These are phyloP conservation scores for Leucogyrophana mollusca DNA, from an alignment of 768 basidiomycete genomes.

Conservation along the genomic window DNA sequence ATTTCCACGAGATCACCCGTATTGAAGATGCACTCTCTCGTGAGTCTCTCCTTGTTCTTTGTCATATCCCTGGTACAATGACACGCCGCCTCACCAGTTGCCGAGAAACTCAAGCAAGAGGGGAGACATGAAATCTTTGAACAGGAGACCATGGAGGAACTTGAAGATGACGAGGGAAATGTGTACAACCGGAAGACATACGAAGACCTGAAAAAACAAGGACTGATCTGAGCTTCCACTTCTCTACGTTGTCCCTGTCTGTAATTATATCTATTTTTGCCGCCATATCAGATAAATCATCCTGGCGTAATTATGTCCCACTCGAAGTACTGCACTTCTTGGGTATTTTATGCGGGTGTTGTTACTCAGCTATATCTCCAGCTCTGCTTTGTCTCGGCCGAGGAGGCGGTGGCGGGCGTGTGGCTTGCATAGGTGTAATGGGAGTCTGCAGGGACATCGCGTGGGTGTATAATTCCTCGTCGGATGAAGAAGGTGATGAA, in stretches of 20 bases:
- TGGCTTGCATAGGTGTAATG: constrained; percentile 43
- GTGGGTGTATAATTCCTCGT: constrained; percentile 80
- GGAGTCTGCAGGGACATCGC: constrained; percentile 71
- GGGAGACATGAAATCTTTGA: constrained; percentile 93
- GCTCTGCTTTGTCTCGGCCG: constrained; percentile 10
- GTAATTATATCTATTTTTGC: constrained; percentile 3
- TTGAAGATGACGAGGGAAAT: constrained; percentile 98
- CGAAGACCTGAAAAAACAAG: constrained; percentile 95
- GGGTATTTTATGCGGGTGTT: constrained; percentile 8
- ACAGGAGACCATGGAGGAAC: constrained; percentile 95
- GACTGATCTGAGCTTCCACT: constrained; percentile 59
- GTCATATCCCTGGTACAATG: neutral
- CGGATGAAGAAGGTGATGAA: constrained; percentile 78
- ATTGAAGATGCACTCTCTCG: constrained; percentile 95
- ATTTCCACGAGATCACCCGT: constrained; percentile 97
- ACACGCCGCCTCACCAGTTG: constrained; percentile 52
- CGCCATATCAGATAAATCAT: neutral
- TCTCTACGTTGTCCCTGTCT: constrained; percentile 1
- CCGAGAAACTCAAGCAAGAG: constrained; percentile 95
- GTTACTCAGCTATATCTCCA: constrained; percentile 1
- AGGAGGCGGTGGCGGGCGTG: constrained; percentile 25
- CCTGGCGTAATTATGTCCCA: constrained; percentile 11
- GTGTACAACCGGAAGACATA: constrained; percentile 99
- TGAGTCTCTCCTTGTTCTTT: constrained; percentile 41
- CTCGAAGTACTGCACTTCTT: constrained; percentile 4